Evolutionary conservation across 2,329 filamentous ascomycete species (phyloP), one percentile per base, ranked within the genome.

Genomic region (Hypomyces rosellus): DNA sequence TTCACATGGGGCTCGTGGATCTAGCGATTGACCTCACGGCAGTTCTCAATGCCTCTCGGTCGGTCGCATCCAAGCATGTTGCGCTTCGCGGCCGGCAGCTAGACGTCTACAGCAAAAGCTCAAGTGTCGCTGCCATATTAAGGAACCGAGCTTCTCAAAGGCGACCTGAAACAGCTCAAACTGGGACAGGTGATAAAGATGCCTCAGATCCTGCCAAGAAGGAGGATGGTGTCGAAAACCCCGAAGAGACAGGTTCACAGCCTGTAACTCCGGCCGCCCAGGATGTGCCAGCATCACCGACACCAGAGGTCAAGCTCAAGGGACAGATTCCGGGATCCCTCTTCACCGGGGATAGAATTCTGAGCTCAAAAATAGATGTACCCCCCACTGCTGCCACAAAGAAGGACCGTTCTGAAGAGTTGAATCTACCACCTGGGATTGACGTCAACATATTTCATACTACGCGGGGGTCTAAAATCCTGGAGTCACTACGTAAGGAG

Each of bases 11-110:
- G 66, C 72, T 82, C 76, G 80, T 78, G 70, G 84, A 80, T 70
- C 81, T 76, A 63, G 71, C 75, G 55, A 73, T 90, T 64, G 88
- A 91, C 71, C 73, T 86, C 60, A 81, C 84, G 58, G 80, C 84
- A 54, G 74, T 91, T 56, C 75, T 86, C 66, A 82, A 78, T 72
- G 86, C 82, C 63, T 85, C 86, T 46, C 80, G 83, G 53, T 79
- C 79, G 34, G 77, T 91, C 54, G 85, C 84, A 45, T 68, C 75
- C 45, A 83, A 78, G 65, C 82, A 85, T 66, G 63, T 80, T 45
- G 79, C 78, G 52, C 70, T 85, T 47, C 74, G 81, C 56, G 64
- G 72, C 50, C 70, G 74, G 40, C 80, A 82, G 65, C 63, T 80
- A 49, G 75, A 80, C 53, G 69, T 67, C 40, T 79, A 77, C 61